Percentiles rank a stretch among this genome's conserved stretches.
Conservation (phyloP, 1,284 basidiomycete species). For the Rhodotorula sp. region DNA sequence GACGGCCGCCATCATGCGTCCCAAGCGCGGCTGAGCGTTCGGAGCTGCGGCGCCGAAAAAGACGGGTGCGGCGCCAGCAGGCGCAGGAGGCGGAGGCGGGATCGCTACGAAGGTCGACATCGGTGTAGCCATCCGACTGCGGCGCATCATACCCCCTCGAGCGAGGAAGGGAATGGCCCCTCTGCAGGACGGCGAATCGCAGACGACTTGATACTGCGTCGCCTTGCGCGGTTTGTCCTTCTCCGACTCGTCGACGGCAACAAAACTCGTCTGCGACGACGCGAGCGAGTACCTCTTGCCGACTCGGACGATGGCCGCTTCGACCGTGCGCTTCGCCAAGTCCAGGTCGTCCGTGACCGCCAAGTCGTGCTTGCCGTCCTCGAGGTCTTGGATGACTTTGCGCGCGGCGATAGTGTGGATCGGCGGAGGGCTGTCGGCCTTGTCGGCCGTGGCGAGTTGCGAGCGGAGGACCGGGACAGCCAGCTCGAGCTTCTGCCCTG, state of each 20-base stretch:
- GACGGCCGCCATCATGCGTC: too few species aligned
- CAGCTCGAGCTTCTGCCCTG: conserved; percentile 11
- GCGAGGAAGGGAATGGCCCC: too few species aligned
- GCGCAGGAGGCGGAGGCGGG: background rate
- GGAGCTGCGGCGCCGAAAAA: background rate
- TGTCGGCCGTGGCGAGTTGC: background rate
- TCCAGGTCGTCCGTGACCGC: background rate
- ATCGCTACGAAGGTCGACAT: too few species aligned
- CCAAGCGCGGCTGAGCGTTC: too few species aligned
- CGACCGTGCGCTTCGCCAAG: conserved; percentile 45
- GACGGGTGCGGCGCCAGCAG: too few species aligned
- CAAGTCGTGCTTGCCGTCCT: conserved; percentile 35
- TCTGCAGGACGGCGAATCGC: background rate
- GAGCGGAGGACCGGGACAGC: conserved; percentile 13
- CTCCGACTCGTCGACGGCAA: conserved; percentile 55
- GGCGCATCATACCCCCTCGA: too few species aligned
- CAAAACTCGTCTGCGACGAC: conserved; percentile 59
- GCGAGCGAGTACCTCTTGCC: conserved; percentile 58
- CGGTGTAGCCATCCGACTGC: background rate
- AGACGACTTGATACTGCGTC: too few species aligned
- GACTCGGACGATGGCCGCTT: conserved; percentile 55
- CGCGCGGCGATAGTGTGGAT: conserved; percentile 61
- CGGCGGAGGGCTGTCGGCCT: background rate
- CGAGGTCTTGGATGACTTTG: conserved; percentile 55
- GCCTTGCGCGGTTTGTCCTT: background rate